Evolutionary conservation across 371 early-diverging fungal genomes (phyloP), one percentile per base, ranked within the genome.

Genomic region (Paraphysoderma sedebokerense): DNA sequence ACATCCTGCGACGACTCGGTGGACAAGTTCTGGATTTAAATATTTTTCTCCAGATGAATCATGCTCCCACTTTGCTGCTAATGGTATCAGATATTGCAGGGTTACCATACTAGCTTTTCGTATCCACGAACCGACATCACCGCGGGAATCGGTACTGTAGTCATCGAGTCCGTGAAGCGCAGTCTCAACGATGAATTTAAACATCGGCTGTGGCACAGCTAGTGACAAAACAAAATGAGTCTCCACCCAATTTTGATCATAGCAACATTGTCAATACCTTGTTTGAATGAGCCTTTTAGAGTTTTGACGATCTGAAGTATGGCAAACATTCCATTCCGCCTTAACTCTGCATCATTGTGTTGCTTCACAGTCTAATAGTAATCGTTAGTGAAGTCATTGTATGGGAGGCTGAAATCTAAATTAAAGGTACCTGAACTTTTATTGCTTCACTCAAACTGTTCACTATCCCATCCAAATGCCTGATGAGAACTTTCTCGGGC

Each of bases 51-150:
- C 30, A 27, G 17, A 1, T 23, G 28, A 7, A 20, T 19, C 28
- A 29, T 2, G 17, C 33, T 72, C 77, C 38, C 72, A 50, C 6
- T 48, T 49, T 5, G 63, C 55, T 17, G 77, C 54, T 6, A 60
- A 38, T 1, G 68, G 69, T 2, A 75, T 32, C 42, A 77, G 45
- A n/a, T 51, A 44, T 9, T 59, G 56, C 38, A 85, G 59, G 7
- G 70, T 68, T 2, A 64, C 56, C 72, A 87, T 78, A 30, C 71
- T 61, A 7, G 81, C 77, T 50, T 78, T 69, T 20, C 97, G 85
- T 5, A 88, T 76, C 85, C 88, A 87, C 0, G 91, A 89, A 0
- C 97, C 97, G 13, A 97, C 85, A 61, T 97, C 97, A 15, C 97
- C 97, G 24, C 92, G 78, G 31, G 79, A 76, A 51, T 93, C 92